Base-by-base conservation (phyloP, 805 yeast species). In the Saccharomycopsis fibuligera region DNA sequence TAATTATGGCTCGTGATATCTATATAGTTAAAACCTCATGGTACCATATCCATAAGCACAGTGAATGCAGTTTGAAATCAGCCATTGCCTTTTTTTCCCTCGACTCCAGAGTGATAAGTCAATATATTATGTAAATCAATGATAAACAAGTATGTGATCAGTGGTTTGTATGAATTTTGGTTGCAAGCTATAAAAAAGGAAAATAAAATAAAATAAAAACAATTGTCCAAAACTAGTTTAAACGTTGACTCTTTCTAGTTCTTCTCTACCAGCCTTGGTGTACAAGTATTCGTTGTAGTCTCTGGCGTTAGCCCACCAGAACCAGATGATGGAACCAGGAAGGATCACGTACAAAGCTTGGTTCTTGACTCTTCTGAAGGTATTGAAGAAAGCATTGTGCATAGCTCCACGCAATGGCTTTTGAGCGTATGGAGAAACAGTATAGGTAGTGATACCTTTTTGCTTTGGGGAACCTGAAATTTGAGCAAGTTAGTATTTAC, bases 241-340 rank as follows among this genome's bases (percentile, higher is more conserved):
- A 48, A 65, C 71, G 58, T 68, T 70, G 49, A 69, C 72, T 68
- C 79, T 81, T 68, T 78, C 91, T 65, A 91, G 79, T 66, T 91
- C 96, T 75, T 84, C 91, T 75, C 90, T 87, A 68, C 99, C 99
- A 57, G 86, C 98, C 78, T 91, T 91, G 70, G 97, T 89, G 79
- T 91, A 91, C 68, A 91, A 78, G 80, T 74, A 90, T 67, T 81
- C 91, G 72, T 91, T 86, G 80, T 89, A 89, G 65, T 84, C 89
- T 73, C 88, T 81, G 58, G 95, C 90, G 65, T 75, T 69, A 56
- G 78, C 79, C 96, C 96, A 88, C 72, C 91, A 70, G 68, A 79
- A 81, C 86, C 91, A 88, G 64, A 86, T 82, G 57, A 86, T 67
- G 50, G 79, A 73, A 57, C 78, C 88, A 58, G 99, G 99, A 57